Percentiles rank a stretch among this genome's conserved stretches.
Evolutionary conservation across 768 basidiomycete genomes (phyloP).

Genomic region (Lentinula sp.): DNA sequence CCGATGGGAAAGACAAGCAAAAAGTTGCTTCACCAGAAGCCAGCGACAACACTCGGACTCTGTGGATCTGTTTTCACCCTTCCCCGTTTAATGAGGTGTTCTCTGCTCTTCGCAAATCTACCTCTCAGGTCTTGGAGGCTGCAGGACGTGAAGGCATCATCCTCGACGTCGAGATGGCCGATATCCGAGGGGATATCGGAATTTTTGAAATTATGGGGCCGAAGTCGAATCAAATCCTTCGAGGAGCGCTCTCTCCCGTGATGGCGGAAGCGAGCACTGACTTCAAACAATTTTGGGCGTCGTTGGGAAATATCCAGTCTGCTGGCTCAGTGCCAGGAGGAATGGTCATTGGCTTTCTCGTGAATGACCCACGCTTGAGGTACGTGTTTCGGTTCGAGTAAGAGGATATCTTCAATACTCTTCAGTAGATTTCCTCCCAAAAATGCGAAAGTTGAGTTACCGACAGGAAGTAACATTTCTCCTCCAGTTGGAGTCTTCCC

Average conservation of each 20-base stretch:
- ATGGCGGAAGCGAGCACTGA: constrained; percentile 43
- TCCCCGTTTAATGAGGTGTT: constrained; percentile 55
- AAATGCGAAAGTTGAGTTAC: constrained; percentile 46
- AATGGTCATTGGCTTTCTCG: constrained; percentile 72
- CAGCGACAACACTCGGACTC: constrained; percentile 21
- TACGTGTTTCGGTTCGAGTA: constrained; percentile 25
- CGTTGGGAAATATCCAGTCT: constrained; percentile 53
- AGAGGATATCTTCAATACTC: not conserved
- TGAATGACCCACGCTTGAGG: constrained; percentile 85
- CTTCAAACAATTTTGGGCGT: constrained; percentile 68
- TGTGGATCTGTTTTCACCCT: constrained; percentile 84
- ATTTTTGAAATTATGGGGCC: constrained; percentile 91
- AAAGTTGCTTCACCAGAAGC: not conserved
- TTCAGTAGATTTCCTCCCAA: constrained; percentile 74
- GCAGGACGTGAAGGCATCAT: constrained; percentile 17
- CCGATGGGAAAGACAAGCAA: constrained; percentile 25
- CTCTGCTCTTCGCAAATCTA: constrained; percentile 41
- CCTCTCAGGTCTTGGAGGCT: constrained; percentile 41
- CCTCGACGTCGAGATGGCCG: constrained; percentile 56
- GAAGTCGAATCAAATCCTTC: constrained; percentile 68
- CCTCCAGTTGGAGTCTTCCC: constrained; percentile 42
- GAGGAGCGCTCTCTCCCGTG: constrained; percentile 51
- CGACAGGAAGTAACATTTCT: constrained; percentile 17
- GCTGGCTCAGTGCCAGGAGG: constrained; percentile 65
- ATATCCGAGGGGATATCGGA: constrained; percentile 66